phyloP scores from a whole-genome alignment of 352 stramenopile genomes.

The Pythium folliculosum region DNA sequence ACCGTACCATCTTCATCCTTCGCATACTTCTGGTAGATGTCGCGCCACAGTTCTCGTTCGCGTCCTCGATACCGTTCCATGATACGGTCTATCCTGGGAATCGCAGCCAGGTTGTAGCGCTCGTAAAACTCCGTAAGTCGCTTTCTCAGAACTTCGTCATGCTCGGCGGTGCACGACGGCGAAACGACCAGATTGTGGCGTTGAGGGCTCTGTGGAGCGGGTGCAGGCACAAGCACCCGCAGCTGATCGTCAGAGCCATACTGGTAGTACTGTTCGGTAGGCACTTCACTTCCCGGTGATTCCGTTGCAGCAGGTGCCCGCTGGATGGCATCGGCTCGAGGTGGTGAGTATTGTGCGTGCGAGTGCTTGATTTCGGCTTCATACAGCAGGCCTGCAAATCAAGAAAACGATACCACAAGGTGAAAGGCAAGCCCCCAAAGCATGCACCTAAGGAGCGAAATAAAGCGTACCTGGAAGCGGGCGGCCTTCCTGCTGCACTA shows the following conservation, averaged over 20 bases:
- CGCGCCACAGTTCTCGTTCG: conserved; percentile 76
- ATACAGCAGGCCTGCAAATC: conserved; percentile 58
- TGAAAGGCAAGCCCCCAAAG: not conserved
- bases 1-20: conserved; percentile 46
- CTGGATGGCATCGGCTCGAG: conserved; percentile 5
- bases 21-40: conserved; percentile 78
- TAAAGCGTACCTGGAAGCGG: conserved; percentile 81
- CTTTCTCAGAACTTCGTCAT: conserved; percentile 38
- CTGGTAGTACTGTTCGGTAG: conserved; percentile 59
- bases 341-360: conserved; percentile 30
- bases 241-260: conserved; percentile 47
- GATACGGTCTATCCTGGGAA: conserved; percentile 71
- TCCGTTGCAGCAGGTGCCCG: not conserved
- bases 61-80: conserved; percentile 73
- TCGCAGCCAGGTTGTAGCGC: conserved; percentile 62
- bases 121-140: conserved; percentile 70
- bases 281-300: not conserved
- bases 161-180: not conserved
- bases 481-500: conserved; percentile 91
- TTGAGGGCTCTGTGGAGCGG: not conserved
- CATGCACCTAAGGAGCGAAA: not conserved
- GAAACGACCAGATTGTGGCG: not conserved
- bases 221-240: not conserved
- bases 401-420: not conserved
- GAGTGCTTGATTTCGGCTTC: conserved; percentile 62